Evolutionary conservation across 2,329 filamentous ascomycete species (phyloP).

Genomic region (Aspergillus fijiensis): DNA sequence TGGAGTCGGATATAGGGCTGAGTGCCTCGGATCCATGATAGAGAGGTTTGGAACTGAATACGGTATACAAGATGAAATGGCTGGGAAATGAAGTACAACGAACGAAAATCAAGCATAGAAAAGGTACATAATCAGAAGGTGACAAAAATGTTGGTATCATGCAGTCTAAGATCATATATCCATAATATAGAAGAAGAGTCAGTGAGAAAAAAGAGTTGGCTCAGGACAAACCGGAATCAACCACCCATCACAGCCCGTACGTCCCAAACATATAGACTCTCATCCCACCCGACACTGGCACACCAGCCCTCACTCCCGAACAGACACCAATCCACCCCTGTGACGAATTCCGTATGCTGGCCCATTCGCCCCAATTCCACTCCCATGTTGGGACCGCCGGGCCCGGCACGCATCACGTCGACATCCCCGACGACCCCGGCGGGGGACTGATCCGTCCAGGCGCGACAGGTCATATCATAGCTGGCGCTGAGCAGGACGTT

Average conservation of each 20-base stretch:
- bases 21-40: background rate
- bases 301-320: conserved; percentile 96
- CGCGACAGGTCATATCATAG: conserved; percentile 95
- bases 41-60: background rate
- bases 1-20: background rate
- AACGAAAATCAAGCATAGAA: background rate
- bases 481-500: conserved; percentile 85
- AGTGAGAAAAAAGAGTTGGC: background rate
- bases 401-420: conserved; percentile 42
- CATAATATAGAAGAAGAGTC: conserved; percentile 15
- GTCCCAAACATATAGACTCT: conserved; percentile 89
- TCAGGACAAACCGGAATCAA: background rate
- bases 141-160: conserved; percentile 20
- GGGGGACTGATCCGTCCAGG: conserved; percentile 81
- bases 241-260: conserved; percentile 63
- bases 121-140: too few relatives aligned
- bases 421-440: conserved; percentile 33
- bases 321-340: conserved; percentile 95
- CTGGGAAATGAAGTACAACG: background rate
- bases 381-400: conserved; percentile 50
- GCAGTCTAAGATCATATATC: conserved; percentile 24
- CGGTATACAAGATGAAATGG: background rate
- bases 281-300: conserved; percentile 92
- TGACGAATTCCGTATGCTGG: conserved; percentile 90
- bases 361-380: conserved; percentile 84